These are phyloP conservation scores for Hymenoscyphus fraxineus DNA, from an alignment of 2,329 filamentous ascomycete genomes.

Conservation along the genomic window DNA sequence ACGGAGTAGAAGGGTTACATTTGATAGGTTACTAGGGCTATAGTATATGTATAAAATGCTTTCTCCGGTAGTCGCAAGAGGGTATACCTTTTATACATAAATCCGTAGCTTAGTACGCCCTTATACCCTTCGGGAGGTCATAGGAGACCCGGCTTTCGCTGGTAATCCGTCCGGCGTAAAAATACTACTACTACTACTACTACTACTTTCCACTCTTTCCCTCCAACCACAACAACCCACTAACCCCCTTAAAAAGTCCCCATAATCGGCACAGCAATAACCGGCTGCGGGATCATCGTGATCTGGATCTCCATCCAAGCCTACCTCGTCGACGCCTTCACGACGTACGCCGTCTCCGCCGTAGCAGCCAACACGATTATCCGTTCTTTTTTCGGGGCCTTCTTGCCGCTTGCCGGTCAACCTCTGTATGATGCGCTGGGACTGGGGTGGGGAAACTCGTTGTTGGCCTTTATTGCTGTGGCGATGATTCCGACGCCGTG, in stretches of 20 bases:
- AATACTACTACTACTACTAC: no score
- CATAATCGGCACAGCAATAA: conserved; percentile 5
- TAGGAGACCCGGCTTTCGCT: no score
- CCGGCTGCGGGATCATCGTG: neutral
- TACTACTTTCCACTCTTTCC: neutral
- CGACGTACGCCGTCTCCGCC: conserved; percentile 38
- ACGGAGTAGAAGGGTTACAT: no score
- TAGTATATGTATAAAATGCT: no score
- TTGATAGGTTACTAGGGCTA: no score
- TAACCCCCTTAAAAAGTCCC: neutral
- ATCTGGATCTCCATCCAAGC: conserved; percentile 7
- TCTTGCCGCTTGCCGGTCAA: conserved; percentile 48
- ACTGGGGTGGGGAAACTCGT: conserved; percentile 44
- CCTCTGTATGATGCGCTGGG: conserved; percentile 41
- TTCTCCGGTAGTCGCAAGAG: no score
- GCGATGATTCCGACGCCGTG: conserved; percentile 41
- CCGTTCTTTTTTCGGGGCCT: conserved; percentile 45
- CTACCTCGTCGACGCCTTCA: conserved; percentile 45
- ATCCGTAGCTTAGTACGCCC: no score
- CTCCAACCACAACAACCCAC: neutral
- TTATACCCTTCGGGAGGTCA: no score
- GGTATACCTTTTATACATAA: no score
- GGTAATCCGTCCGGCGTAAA: no score
- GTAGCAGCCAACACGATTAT: conserved; percentile 39
- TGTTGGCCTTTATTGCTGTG: conserved; percentile 46